Conservation (phyloP, 352 stramenopile genomes). For the Pythium dissimile region DNA sequence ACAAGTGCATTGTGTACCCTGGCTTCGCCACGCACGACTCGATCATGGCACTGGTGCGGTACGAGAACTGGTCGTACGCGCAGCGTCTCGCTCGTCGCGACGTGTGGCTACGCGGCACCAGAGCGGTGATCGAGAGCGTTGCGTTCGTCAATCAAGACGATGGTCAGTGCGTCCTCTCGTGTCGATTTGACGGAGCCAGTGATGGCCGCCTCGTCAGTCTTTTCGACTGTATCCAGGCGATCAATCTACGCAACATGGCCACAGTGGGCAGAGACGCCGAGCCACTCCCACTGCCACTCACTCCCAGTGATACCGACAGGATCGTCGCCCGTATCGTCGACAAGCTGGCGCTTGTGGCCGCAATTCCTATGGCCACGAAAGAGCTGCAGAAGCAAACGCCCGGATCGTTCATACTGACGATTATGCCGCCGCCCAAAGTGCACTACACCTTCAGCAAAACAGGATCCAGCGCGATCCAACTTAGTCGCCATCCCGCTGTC, state of each 20-base stretch:
- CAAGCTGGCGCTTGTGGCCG: conserved; percentile 30
- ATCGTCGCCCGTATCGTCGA: conserved; percentile 37
- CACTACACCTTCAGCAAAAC: conserved; percentile 38
- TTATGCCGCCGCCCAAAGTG: conserved; percentile 43
- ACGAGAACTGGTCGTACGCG: conserved; percentile 57
- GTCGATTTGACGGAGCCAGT: not conserved
- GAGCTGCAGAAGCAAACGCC: conserved; percentile 43
- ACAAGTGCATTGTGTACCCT: conserved; percentile 39
- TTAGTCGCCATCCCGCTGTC: not conserved
- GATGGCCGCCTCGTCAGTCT: conserved; percentile 22
- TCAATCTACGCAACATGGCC: conserved; percentile 47
- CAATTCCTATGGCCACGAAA: conserved; percentile 48
- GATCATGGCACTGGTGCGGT: conserved; percentile 41
- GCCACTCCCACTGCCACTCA: conserved; percentile 30
- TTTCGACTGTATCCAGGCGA: conserved; percentile 33
- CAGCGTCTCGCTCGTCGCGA: conserved; percentile 39
- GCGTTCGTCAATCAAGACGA: conserved; percentile 34
- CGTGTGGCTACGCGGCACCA: conserved; percentile 31
- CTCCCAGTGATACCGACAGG: conserved; percentile 31
- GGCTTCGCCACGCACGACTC: conserved; percentile 56
- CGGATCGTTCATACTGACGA: conserved; percentile 32
- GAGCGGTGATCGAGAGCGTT: conserved; percentile 31
- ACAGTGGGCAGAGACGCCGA: conserved; percentile 22
- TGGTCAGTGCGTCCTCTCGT: conserved; percentile 43
- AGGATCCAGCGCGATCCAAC: conserved; percentile 6